Evolutionary conservation across 805 yeast species (phyloP), one percentile per base, ranked within the genome.

Genomic region (Candida fluviatilis): DNA sequence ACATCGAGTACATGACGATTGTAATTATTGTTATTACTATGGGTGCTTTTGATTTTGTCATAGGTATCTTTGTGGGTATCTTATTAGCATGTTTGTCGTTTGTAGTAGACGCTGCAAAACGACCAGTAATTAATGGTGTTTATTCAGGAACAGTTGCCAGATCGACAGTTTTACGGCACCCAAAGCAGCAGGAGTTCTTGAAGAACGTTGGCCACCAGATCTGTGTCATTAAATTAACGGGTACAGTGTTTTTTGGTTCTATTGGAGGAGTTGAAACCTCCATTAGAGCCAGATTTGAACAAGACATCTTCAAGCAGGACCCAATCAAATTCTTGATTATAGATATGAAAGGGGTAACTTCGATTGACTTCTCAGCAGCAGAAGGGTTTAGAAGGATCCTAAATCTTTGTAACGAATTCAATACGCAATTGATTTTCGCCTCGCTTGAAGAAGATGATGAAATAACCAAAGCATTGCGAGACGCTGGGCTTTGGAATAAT

Each of bases 31-130:
- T 95, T n/a, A 63, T 88, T 21, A 82, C 90, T 0, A 93, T 93
- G 98, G 98, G 98, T 3, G 81, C 84, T 1, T 83, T 87, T 75
- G 99, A 93, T 63, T 93, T 93, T 58, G 98, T 93, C 7, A 75
- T 80, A 47, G 99, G 99, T 41, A 87, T 93, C 21, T 64, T 91
- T 39, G 90, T 83, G 14, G 99, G 99, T 35, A 84, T 91, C 18
- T 66, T 93, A 25, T 70, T 93, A 39, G 98, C 99, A 0, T 90
- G 96, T 57, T 75, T 91, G 51, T 84, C 93, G n/a, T 93, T 90
- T 65, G 87, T 93, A n/a, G 83, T 90, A 34, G 95, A 86, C 47
- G 93, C 95, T 15, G 89, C 95, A 1, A 76, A 87, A 30, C 74
- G 81, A 32, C 87, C 93, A 21, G 89, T 91, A 12, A 78, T 93